Evolutionary conservation across 306 rosid genomes (phyloP), one percentile per base, ranked within the genome.

Genomic region (Pueraria montana): DNA sequence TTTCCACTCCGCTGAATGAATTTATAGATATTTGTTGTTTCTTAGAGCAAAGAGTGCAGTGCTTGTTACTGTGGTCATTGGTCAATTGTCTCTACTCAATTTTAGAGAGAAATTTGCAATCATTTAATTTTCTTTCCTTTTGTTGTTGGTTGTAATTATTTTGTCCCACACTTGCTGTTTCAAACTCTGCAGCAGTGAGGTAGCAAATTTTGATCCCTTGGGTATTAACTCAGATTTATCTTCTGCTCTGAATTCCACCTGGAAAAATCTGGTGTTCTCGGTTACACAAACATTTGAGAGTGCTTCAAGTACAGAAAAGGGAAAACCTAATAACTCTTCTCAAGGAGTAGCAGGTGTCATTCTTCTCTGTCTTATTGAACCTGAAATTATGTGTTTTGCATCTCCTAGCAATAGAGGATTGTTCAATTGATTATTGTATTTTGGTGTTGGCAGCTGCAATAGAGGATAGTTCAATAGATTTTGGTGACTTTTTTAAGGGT

Each of bases 401-500:
- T 79, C 68, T 79, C 71, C 40, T 56, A 74, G 71, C 74, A 75
- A 80, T 78, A 89, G 97, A 92, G 84, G 93, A 93, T 82, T 87
- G 94, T 86, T 92, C 92, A 74, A 92, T 76, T 91, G 79, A 84
- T 84, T 82, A 72, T 78, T 70, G 38, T 78, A 21, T 62, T 74
- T 84, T 81, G 80, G 71, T 36, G 48, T 84, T 89, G 83, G 80
- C 97, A 95, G 97, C 99, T 87, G 93, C 98, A 46, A 95, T 93
- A 18, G 98, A 95, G 86, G 93, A 95, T 82, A 89, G 98, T 86
- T 93, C 97, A 76, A 93, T 93, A 77, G 99, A 95, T 85, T 88
- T 95, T 76, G 98, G 99, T 11, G 99, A 95, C 83, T 95, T 95
- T 89, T 95, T 95, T 83, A 92, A 92, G 83, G 98, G 98, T 53